Conservation (phyloP, 2,329 filamentous ascomycete genomes). For the Ceratocystis harringtonii region DNA sequence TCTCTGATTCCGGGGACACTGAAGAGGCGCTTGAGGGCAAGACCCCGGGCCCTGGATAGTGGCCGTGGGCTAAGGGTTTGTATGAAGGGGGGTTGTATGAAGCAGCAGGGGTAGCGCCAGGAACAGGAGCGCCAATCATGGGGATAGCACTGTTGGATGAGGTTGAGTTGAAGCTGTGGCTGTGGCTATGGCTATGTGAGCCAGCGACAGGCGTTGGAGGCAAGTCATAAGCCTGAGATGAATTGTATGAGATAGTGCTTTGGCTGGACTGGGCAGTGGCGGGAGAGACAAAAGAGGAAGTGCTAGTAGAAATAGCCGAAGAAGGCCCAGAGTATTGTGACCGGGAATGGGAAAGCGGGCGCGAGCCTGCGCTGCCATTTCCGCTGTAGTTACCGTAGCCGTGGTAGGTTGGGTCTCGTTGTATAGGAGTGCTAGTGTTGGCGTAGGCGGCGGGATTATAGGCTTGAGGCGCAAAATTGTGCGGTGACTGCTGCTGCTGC, state of each 20-base stretch:
- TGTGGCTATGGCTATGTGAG: constrained; percentile 7
- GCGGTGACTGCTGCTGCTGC: constrained; percentile 24
- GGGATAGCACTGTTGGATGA: constrained; percentile 3
- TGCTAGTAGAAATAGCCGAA: constrained; percentile 11
- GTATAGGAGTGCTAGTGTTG: constrained; percentile 26
- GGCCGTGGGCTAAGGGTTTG: not conserved
- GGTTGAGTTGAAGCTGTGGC: constrained; percentile 6
- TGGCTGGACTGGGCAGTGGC: constrained; percentile 5
- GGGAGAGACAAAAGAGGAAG: constrained; percentile 20
- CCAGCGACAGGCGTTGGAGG: not conserved
- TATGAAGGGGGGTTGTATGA: constrained; percentile 10
- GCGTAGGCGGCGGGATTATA: constrained; percentile 49
- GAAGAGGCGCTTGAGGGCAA: constrained; percentile 7
- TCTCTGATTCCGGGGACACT: not conserved
- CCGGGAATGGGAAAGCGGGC: constrained; percentile 13
- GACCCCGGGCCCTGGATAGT: constrained; percentile 7
- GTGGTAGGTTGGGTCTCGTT: constrained; percentile 37
- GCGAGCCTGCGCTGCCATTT: constrained; percentile 20
- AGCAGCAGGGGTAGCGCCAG: not conserved
- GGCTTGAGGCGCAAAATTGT: constrained; percentile 51
- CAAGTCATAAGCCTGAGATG: not conserved
- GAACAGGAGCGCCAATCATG: constrained; percentile 3
- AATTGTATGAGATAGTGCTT: not conserved
- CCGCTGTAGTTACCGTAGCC: constrained; percentile 33
- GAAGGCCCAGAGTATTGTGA: constrained; percentile 10